A percentile compares a stretch with the other conserved stretches of the same genome.
Conservation (phyloP, 2,329 filamentous ascomycete genomes). For the Botrytis elliptica region DNA sequence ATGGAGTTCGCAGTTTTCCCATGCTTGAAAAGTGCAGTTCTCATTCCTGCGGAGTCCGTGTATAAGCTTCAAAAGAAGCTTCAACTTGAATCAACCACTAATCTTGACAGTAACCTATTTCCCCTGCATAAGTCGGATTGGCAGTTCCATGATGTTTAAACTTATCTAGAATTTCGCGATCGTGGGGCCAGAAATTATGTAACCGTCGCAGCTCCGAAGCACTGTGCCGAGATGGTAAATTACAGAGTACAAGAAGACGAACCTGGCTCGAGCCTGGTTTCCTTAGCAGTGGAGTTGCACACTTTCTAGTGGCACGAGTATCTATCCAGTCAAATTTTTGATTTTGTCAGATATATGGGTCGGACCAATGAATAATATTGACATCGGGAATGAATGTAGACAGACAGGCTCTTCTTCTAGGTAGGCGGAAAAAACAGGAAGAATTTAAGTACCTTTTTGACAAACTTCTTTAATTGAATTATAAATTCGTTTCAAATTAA, state of each 20-base stretch:
- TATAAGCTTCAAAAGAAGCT: not conserved
- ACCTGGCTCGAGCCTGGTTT: not conserved
- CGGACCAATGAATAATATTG: not conserved
- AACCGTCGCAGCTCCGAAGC: not conserved
- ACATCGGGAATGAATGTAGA: not conserved
- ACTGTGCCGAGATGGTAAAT: not conserved
- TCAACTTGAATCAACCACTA: not conserved
- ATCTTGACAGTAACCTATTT: not conserved
- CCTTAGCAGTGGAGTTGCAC: not conserved
- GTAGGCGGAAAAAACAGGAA: too few relatives aligned
- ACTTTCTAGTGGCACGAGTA: not conserved
- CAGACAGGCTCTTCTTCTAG: too few relatives aligned
- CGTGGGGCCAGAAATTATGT: not conserved
- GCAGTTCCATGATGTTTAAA: not conserved
- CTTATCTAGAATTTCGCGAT: not conserved
- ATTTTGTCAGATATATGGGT: not conserved
- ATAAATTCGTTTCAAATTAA: too few relatives aligned
- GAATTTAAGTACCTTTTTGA: too few relatives aligned
- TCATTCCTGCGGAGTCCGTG: not conserved
- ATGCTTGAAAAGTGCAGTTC: not conserved
- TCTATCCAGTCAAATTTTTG: not conserved
- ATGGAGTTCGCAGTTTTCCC: not conserved
- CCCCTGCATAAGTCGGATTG: not conserved
- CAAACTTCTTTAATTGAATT: too few relatives aligned
- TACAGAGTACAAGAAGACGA: not conserved